Evolutionary conservation across 1,284 basidiomycete species (phyloP), one percentile per base, ranked within the genome.

Genomic region (Austroboletus novae-zelandiae): DNA sequence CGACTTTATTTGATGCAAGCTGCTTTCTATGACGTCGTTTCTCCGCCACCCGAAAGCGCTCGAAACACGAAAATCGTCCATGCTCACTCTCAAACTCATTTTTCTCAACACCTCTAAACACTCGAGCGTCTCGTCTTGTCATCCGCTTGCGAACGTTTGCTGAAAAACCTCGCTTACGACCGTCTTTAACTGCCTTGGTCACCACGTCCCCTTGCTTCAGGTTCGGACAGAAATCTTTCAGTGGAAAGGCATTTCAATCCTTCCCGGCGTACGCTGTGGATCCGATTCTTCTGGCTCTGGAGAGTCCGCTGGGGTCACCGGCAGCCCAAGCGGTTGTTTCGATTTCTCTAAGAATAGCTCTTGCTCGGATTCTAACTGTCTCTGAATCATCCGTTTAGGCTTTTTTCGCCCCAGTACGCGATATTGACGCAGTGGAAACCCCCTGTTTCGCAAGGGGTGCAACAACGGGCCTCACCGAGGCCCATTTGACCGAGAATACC

Each of bases 141-240:
- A 76, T 57, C 82, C 75, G 39, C 69, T 72, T 32, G 86, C 79
- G 67, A 93, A 93, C 23, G 88, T 88, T 27, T 75, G 74, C 50
- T 77, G 66, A 13, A 89, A 76, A 46, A 91, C 79, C 61, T 92
- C 86, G 51, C 74, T 74, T 40, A 94, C 80, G 3, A 91, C 86
- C n/a, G 67, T 94, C 91, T 60, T 87, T 80, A 10, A 92, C 86
- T 0, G 89, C 89, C 68, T 94, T 92, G 23, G 77, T 81, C 44
- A 93, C 89, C 15, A 91, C 70, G 64, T 92, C 90, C 0, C 89
- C 89, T 45, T 79, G 75, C 37, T 76, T 74, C 17, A 89, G 71
- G 58, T 91, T 85, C 57, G 76, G 73, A 54, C 73, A 72, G 69
- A 94, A 94, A 69, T 95, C 92, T 44, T 73, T 74, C 36, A 94